Base-by-base conservation (phyloP, 2,329 filamentous ascomycete genomes). In the Fusarium floridanum region DNA sequence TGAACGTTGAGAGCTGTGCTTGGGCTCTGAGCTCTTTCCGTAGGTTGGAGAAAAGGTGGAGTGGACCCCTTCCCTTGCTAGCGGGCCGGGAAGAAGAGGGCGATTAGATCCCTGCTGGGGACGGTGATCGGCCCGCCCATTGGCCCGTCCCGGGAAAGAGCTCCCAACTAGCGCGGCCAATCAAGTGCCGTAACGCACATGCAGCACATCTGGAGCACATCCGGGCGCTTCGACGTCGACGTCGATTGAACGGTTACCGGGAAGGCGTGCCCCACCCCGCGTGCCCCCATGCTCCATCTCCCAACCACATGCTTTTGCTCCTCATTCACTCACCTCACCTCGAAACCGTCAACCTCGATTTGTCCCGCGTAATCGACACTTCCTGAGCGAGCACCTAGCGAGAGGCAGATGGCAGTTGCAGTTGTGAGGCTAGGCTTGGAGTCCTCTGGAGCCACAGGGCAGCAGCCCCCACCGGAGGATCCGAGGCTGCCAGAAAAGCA, bases 31-130 rank as follows among this genome's bases (percentile, higher is more conserved):
- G 56, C 69, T 69, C 72, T 56, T 75, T 70, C 66, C 29, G 66
- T 48, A 48, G 43, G 43, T 70, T 57, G 45, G 32, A 37, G 61
- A 61, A 61, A 61, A 43, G 45, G 69, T 73, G 72, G 72, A 53
- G 61, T 41, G 36, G 53, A 66, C 60, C 72, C 72, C 61, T 75
- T 67, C 72, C 72, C 66, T 75, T 67, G 64, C 67, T 73, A 76
- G 67, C 74, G 77, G 76, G 71, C 76, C 76, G 76, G 75, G 75
- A 78, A 75, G 76, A 74, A 74, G 67, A 75, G 73, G 76, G 81
- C 81, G 81, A 83, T 81, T 80, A 80, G 75, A 79, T 76, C 81
- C 82, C 75, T 83, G 82, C 71, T 71, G 68, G 41, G 68, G 65
- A 75, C 71, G 71, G 81, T 84, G 82, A 83, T 83, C 74, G 72